Evolutionary conservation across 2,329 filamentous ascomycete genomes (phyloP), one percentile per base, ranked within the genome.

Genomic region (Epicoccum nigrum): DNA sequence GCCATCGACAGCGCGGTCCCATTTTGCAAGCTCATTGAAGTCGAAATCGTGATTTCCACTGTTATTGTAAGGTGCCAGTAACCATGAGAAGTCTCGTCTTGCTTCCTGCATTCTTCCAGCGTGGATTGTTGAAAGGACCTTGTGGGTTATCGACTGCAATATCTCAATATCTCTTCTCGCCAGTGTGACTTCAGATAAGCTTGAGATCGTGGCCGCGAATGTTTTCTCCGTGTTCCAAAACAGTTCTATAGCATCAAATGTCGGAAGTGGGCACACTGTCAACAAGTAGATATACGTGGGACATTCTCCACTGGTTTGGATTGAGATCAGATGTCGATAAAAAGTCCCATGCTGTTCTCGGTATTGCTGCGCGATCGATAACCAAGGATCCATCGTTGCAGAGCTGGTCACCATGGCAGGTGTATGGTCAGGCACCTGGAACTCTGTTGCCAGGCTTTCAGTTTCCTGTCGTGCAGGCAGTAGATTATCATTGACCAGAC

Each of bases 401-500:
- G 52, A 60, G 2, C 67, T 60, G 16, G 53, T 45, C 13, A 73
- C 54, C 15, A 72, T 37, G 4, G 68, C 62, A 6, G 70, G 62
- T 19, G 54, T 64, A 7, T 64, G 45, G 23, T 72, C 64, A 0
- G 63, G 54, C 9, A 61, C 58, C 11, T 68, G 54, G 15, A 63
- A 62, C n/a, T 70, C 58, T n/a, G 52, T 35, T 19, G 33, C 54
- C 8, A 60, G 20, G 16, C 57, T 52, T n/a, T 63, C 51, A 5
- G 42, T 39, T 21, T 69, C 64, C 39, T 57, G 58, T 47, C 63
- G 50, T 81, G 74, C 7, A 74, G 93, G 93, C 32, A 96, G 77
- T 0, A 97, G 74, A 61, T 96, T 81, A 12, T 95, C 83, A 55
- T 90, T 92, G 1, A 97, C 73, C 4, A 97, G 76, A 0, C 88